Evolutionary conservation across 2,329 filamentous ascomycete genomes (phyloP).

Genomic region (Ophiostoma sp.): DNA sequence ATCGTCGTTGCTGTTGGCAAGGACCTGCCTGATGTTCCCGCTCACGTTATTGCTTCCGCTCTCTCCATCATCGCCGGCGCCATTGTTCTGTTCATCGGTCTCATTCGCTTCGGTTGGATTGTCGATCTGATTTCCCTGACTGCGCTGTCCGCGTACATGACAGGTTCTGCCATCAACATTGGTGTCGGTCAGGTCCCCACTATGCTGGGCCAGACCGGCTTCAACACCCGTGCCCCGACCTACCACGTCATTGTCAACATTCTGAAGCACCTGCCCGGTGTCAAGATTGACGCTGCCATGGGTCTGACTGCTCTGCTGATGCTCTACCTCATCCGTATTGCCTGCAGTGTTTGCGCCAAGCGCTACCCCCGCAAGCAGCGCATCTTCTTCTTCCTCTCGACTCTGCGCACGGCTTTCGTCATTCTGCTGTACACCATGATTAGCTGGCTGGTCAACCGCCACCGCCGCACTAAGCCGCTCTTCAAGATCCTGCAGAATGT

Average conservation of each 20-base stretch:
- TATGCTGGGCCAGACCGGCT: constrained; percentile 74
- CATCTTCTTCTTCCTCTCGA: constrained; percentile 85
- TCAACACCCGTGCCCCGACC: constrained; percentile 65
- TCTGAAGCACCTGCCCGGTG: constrained; percentile 66
- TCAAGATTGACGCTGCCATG: constrained; percentile 79
- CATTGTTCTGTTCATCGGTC: constrained; percentile 75
- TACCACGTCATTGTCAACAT: constrained; percentile 84
- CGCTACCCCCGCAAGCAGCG: constrained; percentile 69
- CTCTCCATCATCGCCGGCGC: constrained; percentile 75
- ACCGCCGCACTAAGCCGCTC: constrained; percentile 59
- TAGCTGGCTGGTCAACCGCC: constrained; percentile 78
- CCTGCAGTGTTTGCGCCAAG: constrained; percentile 65
- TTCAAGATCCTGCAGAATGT: constrained; percentile 77
- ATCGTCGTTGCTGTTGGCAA: constrained; percentile 67
- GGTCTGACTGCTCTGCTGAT: constrained; percentile 78
- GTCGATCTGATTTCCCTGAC: constrained; percentile 91
- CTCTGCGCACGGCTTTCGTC: constrained; percentile 85
- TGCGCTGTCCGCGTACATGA: constrained; percentile 94
- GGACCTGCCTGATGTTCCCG: constrained; percentile 57
- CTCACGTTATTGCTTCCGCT: constrained; percentile 72
- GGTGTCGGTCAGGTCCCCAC: constrained; percentile 77
- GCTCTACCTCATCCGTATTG: constrained; percentile 72
- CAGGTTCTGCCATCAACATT: constrained; percentile 89
- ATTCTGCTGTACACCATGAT: constrained; percentile 91
- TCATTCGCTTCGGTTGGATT: constrained; percentile 81